A percentile compares a stretch with the other conserved stretches of the same genome.
Evolutionary conservation across 306 rosid genomes (phyloP).

Genomic region (Trifolium subterraneum): DNA sequence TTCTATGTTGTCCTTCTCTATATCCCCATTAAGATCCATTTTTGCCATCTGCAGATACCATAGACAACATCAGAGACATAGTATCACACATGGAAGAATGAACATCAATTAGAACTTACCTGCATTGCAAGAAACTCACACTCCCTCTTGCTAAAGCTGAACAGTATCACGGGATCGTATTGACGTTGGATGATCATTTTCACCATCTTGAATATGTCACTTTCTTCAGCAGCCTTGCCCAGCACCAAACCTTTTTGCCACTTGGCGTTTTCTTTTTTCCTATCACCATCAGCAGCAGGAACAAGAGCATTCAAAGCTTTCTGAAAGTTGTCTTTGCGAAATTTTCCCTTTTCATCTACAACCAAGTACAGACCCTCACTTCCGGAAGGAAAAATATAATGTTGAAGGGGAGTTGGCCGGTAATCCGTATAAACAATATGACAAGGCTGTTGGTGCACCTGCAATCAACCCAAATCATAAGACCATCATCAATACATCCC

Average conservation of each 20-base stretch:
- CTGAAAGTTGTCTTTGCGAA: slow-evolving; percentile 88
- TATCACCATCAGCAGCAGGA: slow-evolving; percentile 62
- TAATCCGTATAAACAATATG: slow-evolving; percentile 94
- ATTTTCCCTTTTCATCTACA: slow-evolving; percentile 87
- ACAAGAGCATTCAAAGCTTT: slow-evolving; percentile 78
- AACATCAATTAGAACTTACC: slow-evolving; percentile 53
- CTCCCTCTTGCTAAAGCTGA: slow-evolving; percentile 97
- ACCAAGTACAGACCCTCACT: slow-evolving; percentile 85
- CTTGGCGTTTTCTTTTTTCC: slow-evolving; percentile 69
- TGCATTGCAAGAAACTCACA: slow-evolving; percentile 97
- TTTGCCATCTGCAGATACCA: slow-evolving; percentile 78
- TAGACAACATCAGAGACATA: slow-evolving; percentile 27
- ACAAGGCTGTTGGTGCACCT: slow-evolving; percentile 95
- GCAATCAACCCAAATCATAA: slow-evolving; percentile 49
- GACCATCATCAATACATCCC: slow-evolving; percentile 8
- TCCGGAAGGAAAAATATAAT: slow-evolving; percentile 88
- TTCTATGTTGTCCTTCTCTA: slow-evolving; percentile 78
- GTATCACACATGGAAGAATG: not conserved
- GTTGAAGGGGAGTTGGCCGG: slow-evolving; percentile 98
- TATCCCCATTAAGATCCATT: slow-evolving; percentile 89
- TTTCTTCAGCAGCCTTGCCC: slow-evolving; percentile 75
- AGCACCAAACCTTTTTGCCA: slow-evolving; percentile 74
- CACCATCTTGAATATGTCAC: slow-evolving; percentile 95
- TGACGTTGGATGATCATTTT: slow-evolving; percentile 96
- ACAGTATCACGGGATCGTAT: slow-evolving; percentile 92